Evolutionary conservation across 2,329 filamentous ascomycete genomes (phyloP).

Genomic region (Tolypocladium nubicola): DNA sequence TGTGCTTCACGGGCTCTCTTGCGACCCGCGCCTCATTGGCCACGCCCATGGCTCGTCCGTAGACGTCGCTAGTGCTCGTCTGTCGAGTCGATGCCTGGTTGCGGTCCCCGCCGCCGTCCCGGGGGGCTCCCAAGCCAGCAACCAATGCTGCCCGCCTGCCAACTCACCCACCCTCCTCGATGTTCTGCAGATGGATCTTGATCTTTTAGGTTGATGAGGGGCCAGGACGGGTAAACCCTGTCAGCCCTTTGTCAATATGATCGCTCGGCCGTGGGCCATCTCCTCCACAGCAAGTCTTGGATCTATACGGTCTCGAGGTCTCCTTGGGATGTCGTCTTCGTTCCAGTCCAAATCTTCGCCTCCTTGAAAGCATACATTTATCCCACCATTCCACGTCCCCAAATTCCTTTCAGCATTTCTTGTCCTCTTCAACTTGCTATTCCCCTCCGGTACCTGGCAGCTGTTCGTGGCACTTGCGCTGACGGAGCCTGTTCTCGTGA

Average conservation of each 20-base stretch:
- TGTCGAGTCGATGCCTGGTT: neutral
- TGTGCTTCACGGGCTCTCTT: slow-evolving; percentile 19
- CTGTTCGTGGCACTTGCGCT: slow-evolving; percentile 16
- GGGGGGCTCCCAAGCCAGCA: slow-evolving; percentile 1
- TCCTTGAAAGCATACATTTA: slow-evolving; percentile 27
- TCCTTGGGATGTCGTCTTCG: slow-evolving; percentile 19
- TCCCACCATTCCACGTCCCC: slow-evolving; percentile 30
- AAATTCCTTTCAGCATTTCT: slow-evolving; percentile 35
- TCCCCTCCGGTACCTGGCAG: slow-evolving; percentile 18
- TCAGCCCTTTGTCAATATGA: slow-evolving; percentile 22
- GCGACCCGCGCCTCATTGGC: slow-evolving; percentile 16
- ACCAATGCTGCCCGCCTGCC: neutral
- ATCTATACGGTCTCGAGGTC: slow-evolving; percentile 24
- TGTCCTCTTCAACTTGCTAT: slow-evolving; percentile 22
- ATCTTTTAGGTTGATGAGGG: slow-evolving; percentile 17
- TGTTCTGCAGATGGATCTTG: slow-evolving; percentile 22
- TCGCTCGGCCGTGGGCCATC: slow-evolving; percentile 16
- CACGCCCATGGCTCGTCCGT: slow-evolving; percentile 5
- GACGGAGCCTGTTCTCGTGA: slow-evolving; percentile 15
- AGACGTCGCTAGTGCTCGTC: neutral
- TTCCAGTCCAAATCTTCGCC: slow-evolving; percentile 26
- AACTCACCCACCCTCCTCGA: slow-evolving; percentile 5
- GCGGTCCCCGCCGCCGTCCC: slow-evolving; percentile 9
- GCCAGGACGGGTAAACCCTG: slow-evolving; percentile 14
- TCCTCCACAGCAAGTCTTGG: slow-evolving; percentile 23